Evolutionary conservation across 2,329 filamentous ascomycete genomes (phyloP), one percentile per base, ranked within the genome.

Genomic region (Microthyrium microscopicum): DNA sequence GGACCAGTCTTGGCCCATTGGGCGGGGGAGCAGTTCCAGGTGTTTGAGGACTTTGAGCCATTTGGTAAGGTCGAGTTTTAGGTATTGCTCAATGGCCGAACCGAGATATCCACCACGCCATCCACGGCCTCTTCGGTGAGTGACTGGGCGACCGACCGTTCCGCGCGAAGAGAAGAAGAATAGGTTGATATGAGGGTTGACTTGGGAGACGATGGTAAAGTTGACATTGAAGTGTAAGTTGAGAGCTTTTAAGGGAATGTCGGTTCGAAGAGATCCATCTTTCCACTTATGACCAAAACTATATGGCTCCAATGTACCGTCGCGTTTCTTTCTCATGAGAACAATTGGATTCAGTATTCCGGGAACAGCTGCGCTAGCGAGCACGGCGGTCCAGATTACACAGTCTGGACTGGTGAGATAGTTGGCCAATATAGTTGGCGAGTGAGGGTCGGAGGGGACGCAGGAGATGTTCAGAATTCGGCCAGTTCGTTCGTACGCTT

Each of bases 261-360:
- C 89, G 1, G 89, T 98, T 24, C 89, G 71, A 35, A 98, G 60
- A 44, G 79, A 89, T 34, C 89, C 89, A 52, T 98, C 89, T 56
- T 98, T 98, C 89, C 89, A 98, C 58, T 95, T 95, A 62, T 95
- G 85, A 0, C 89, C 89, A 50, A 98, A 98, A 1, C 82, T 91
- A 55, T 93, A 98, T 0, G 89, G 89, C 1, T 73, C 72, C 4
- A 98, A 63, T 2, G 64, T 73, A 1, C 84, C 85, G 39, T 84
- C 70, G 13, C 66, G 64, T 34, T 69, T 79, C 59, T 92, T 93
- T 64, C 73, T 74, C 76, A 93, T 81, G 5, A 98, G 71, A 1
- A 98, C 87, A 3, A 91, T 81, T 0, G 89, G 89, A 48, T 95
- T 95, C 22, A 95, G 61, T 37, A 98, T 95, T 2, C 89, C 89